phyloP scores from a whole-genome alignment of 2,329 filamentous ascomycete species.

The Rutstroemia sydowiana region DNA sequence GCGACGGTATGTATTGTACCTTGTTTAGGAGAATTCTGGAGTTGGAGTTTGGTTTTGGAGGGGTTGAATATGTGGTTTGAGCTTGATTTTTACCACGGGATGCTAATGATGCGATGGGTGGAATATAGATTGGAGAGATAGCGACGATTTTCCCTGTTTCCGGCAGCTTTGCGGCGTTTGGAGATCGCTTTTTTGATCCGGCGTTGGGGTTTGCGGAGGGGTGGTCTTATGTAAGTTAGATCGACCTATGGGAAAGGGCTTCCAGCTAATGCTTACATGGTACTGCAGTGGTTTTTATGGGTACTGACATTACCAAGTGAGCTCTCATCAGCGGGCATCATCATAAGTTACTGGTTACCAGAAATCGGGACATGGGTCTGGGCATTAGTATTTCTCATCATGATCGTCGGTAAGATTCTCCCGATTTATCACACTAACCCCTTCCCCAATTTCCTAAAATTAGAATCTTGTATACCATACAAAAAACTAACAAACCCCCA shows the following conservation, averaged over 20 bases:
- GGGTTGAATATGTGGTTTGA: no score
- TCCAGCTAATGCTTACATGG: not conserved
- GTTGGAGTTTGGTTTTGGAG: no score
- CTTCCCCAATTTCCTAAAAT: not conserved
- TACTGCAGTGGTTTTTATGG: conserved; percentile 1
- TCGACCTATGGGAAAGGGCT: not conserved
- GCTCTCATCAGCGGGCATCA: not conserved
- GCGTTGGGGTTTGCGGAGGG: conserved; percentile 62
- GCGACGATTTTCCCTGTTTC: not conserved
- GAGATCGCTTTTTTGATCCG: conserved; percentile 63
- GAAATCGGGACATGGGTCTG: conserved; percentile 1
- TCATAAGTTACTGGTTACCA: conserved; percentile 3
- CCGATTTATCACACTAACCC: not conserved
- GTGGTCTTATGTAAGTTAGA: conserved; percentile 23
- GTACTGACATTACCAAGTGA: not conserved
- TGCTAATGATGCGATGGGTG: not conserved
- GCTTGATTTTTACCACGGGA: no score
- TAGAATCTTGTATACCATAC: not conserved
- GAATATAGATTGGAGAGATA: not conserved
- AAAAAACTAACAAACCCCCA: not conserved
- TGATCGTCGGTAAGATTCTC: not conserved
- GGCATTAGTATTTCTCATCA: not conserved
- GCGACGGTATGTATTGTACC: not conserved
- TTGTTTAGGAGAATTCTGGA: no score
- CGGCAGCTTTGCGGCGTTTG: conserved; percentile 63